phyloP scores from a whole-genome alignment of 1,284 basidiomycete genomes.

The Heterobasidion irregulare region DNA sequence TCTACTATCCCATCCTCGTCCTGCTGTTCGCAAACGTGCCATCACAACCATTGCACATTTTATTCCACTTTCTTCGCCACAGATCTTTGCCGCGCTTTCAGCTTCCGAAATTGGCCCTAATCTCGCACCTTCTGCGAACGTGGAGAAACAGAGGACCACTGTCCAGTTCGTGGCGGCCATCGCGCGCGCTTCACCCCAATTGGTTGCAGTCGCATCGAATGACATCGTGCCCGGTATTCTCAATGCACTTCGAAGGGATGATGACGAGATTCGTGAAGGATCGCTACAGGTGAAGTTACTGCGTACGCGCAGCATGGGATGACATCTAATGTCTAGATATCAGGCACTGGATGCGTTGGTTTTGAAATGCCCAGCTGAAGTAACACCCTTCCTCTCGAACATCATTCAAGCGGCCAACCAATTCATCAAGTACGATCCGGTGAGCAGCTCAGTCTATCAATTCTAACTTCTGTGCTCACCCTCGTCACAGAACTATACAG shows the following conservation, averaged over 20 bases:
- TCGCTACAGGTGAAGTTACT: slow-evolving; percentile 50
- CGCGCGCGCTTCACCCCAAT: slow-evolving; percentile 60
- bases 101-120: slow-evolving; percentile 53
- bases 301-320: background rate
- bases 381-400: slow-evolving; percentile 61
- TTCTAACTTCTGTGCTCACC: background rate
- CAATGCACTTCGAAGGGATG: slow-evolving; percentile 58
- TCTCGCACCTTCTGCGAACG: slow-evolving; percentile 38
- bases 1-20: slow-evolving; percentile 67
- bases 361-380: slow-evolving; percentile 76
- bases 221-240: slow-evolving; percentile 65
- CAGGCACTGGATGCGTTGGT: slow-evolving; percentile 82
- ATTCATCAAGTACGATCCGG: slow-evolving; percentile 91
- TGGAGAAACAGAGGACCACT: slow-evolving; percentile 70
- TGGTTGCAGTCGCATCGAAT: slow-evolving; percentile 49
- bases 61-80: slow-evolving; percentile 57
- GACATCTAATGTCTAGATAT: background rate
- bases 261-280: slow-evolving; percentile 77
- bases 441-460: slow-evolving; percentile 26
- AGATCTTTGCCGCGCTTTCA: slow-evolving; percentile 49
- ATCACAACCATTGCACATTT: slow-evolving; percentile 82
- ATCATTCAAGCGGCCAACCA: slow-evolving; percentile 67
- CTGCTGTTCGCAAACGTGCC: slow-evolving; percentile 85
- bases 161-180: slow-evolving; percentile 78
- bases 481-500: slow-evolving; percentile 74